phyloP scores from a whole-genome alignment of 768 basidiomycete genomes.

The Udeniomyces megalosporus region DNA sequence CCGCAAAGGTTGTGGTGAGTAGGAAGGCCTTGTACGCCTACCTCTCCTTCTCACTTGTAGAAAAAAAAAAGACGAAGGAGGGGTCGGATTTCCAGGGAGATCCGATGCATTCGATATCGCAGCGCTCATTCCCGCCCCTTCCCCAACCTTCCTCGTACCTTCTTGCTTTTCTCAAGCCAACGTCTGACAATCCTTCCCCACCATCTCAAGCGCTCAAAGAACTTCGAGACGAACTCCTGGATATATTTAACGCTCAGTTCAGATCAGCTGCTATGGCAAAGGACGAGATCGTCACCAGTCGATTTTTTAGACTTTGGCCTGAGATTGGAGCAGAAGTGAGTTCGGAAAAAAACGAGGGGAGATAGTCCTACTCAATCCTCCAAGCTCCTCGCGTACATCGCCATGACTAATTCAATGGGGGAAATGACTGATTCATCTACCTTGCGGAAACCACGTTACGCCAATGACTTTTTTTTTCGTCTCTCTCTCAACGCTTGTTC shows the following conservation, averaged over 20 bases:
- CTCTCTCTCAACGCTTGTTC: neutral
- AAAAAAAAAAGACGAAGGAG: no score
- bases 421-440: neutral
- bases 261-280: constrained; percentile 60
- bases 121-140: no score
- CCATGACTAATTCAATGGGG: no score
- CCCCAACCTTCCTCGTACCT: neutral
- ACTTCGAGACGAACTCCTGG: constrained; percentile 56
- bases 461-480: no score
- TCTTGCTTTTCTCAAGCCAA: constrained; percentile 45
- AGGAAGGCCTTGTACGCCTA: no score
- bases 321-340: constrained; percentile 69
- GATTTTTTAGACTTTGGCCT: constrained; percentile 95
- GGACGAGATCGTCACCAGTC: constrained; percentile 71
- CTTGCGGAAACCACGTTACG: neutral
- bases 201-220: constrained; percentile 66
- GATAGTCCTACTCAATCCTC: no score
- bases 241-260: constrained; percentile 65
- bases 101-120: no score
- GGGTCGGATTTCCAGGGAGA: no score
- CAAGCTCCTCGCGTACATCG: no score
- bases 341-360: no score
- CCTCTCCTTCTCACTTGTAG: no score
- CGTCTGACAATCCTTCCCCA: constrained; percentile 67
- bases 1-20: constrained; percentile 52